These are phyloP conservation scores for Daphne laureola DNA, from an alignment of 441 rosid species.

Conservation along the genomic window DNA sequence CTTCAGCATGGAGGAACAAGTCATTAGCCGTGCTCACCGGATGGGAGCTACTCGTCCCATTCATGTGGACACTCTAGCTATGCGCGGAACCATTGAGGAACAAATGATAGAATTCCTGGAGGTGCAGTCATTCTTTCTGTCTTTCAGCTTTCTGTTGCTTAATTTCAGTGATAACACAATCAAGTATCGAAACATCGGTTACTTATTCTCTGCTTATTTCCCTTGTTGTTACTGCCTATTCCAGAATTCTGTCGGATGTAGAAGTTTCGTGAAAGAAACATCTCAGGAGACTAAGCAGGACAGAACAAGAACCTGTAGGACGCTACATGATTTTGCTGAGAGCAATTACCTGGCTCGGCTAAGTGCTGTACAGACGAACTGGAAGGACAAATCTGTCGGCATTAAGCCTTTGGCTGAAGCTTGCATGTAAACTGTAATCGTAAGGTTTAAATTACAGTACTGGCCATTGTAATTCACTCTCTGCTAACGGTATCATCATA, in stretches of 20 bases:
- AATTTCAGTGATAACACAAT: not conserved
- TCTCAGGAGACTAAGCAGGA: slow-evolving; percentile 28
- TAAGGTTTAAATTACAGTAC: too few species aligned
- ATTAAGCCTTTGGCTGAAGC: too few species aligned
- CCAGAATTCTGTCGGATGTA: slow-evolving; percentile 61
- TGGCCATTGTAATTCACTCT: too few species aligned
- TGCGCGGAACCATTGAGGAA: slow-evolving; percentile 91
- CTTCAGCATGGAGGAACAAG: slow-evolving; percentile 95
- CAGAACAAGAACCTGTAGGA: slow-evolving; percentile 39
- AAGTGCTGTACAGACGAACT: slow-evolving; percentile 47
- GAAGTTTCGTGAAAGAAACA: slow-evolving; percentile 44
- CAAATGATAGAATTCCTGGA: slow-evolving; percentile 81
- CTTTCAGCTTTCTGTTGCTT: not conserved
- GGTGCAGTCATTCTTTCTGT: slow-evolving; percentile 28
- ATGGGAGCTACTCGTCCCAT: slow-evolving; percentile 97
- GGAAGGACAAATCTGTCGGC: not conserved
- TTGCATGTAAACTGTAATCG: too few species aligned
- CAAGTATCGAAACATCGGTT: too few species aligned
- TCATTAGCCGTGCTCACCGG: slow-evolving; percentile 94
- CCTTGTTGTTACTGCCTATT: slow-evolving; percentile 1
- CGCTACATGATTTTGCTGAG: slow-evolving; percentile 90
- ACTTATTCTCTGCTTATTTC: too few species aligned
- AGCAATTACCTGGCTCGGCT: slow-evolving; percentile 63
- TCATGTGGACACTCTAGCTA: slow-evolving; percentile 80
- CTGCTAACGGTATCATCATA: too few species aligned